phyloP scores from a whole-genome alignment of 2,329 filamentous ascomycete species.

The Colletotrichum acutatum region DNA sequence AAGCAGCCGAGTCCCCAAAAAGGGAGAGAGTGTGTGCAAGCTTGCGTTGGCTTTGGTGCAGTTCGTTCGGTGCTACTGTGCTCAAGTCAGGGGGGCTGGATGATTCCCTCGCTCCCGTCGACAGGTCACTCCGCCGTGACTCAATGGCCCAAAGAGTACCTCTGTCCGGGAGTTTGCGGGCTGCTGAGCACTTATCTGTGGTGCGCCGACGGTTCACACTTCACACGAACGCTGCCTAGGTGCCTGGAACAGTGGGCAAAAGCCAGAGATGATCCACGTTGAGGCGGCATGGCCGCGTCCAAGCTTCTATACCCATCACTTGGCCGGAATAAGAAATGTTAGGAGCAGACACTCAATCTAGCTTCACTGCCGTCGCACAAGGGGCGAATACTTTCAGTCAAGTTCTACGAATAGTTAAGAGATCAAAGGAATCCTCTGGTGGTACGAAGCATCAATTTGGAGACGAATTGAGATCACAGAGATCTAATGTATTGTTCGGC shows the following conservation, averaged over 20 bases:
- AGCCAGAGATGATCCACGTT: background rate
- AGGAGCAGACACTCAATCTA: constrained; percentile 32
- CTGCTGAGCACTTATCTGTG: background rate
- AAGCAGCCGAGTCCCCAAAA: constrained; percentile 10
- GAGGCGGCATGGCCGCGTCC: constrained; percentile 23
- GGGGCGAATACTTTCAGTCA: background rate
- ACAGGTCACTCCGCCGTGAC: constrained; percentile 6
- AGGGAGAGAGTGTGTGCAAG: background rate
- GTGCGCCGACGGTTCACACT: constrained; percentile 2
- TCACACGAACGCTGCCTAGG: constrained; percentile 20
- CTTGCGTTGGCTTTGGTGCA: background rate
- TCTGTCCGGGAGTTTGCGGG: constrained; percentile 12
- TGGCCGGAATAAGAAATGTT: constrained; percentile 31
- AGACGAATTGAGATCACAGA: background rate
- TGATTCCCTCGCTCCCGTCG: background rate
- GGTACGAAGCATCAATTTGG: background rate
- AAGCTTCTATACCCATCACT: constrained; percentile 21
- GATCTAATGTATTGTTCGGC: background rate
- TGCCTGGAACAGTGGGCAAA: background rate
- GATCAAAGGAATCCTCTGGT: background rate
- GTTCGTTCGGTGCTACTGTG: background rate
- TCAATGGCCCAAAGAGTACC: background rate
- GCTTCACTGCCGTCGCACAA: background rate
- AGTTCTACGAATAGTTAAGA: background rate
- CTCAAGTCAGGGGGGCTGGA: constrained; percentile 13